A percentile compares a stretch with the other conserved stretches of the same genome.
phyloP scores from a whole-genome alignment of 2,329 filamentous ascomycete genomes.

The Allantophomopsis cytisporea region DNA sequence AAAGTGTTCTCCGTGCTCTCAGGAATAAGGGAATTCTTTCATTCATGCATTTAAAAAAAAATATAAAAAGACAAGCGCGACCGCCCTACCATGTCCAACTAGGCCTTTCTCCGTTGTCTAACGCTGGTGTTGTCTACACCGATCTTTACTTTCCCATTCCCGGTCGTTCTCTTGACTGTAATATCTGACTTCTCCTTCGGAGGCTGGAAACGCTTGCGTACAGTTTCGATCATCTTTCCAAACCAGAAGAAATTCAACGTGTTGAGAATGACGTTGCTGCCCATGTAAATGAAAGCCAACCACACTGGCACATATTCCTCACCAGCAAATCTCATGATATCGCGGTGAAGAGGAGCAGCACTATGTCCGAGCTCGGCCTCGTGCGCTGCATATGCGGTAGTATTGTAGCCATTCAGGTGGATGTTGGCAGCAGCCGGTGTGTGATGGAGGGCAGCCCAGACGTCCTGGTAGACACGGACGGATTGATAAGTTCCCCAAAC shows the following conservation, averaged over 20 bases:
- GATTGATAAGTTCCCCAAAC: constrained; percentile 68
- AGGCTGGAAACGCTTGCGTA: constrained; percentile 61
- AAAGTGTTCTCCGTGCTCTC: too few relatives aligned
- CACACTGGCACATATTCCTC: constrained; percentile 49
- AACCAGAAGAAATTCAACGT: constrained; percentile 78
- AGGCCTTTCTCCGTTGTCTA: constrained; percentile 11
- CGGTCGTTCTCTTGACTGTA: constrained; percentile 12
- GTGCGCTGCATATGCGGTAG: constrained; percentile 19
- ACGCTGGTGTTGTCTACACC: constrained; percentile 16
- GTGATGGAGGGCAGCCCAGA: constrained; percentile 43
- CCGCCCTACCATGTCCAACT: too few relatives aligned
- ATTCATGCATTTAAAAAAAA: too few relatives aligned
- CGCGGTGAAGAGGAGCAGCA: constrained; percentile 13
- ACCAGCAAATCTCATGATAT: constrained; percentile 35
- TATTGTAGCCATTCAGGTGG: constrained; percentile 18
- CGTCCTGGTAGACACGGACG: constrained; percentile 53
- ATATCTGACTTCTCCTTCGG: constrained; percentile 20
- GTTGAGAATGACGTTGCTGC: constrained; percentile 60
- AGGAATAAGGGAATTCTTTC: too few relatives aligned
- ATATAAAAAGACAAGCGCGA: too few relatives aligned
- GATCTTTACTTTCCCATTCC: constrained; percentile 14
- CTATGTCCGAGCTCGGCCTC: constrained; percentile 17
- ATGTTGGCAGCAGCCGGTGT: constrained; percentile 19
- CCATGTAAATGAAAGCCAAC: constrained; percentile 55
- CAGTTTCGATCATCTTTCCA: constrained; percentile 70